Conservation (phyloP, 495 filamentous ascomycete genomes). For the Tuber borchii region DNA sequence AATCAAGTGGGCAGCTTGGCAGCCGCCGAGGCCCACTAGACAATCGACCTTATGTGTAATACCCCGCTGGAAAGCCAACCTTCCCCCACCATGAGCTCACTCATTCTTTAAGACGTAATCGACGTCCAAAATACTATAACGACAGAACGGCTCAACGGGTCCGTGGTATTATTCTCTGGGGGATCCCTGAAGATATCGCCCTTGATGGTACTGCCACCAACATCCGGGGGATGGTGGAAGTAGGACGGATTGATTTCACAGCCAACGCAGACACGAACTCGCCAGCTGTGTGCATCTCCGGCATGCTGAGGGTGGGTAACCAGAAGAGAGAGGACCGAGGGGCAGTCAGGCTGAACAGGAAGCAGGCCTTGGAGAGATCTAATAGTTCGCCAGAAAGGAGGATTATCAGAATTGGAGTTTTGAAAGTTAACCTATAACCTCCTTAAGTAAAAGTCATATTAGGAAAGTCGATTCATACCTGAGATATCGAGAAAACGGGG, state of each 20-base stretch:
- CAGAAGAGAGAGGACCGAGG: neutral
- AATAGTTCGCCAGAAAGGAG: neutral
- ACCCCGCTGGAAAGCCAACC: neutral
- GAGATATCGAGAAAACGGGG: neutral
- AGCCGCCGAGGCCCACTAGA: neutral
- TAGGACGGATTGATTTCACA: neutral
- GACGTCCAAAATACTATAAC: neutral
- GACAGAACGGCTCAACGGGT: neutral
- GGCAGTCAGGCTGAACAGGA: neutral
- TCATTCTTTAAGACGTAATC: neutral
- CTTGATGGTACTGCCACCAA: neutral
- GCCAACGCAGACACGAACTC: neutral
- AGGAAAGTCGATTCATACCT: neutral
- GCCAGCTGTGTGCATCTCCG: no score
- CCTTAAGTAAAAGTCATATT: neutral
- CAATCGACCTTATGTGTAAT: neutral
- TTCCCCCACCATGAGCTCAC: neutral
- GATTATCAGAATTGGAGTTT: neutral
- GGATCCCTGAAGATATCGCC: neutral
- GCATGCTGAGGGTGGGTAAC: neutral
- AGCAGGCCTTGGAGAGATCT: neutral
- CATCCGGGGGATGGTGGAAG: neutral
- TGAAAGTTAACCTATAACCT: neutral
- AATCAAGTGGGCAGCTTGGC: neutral
- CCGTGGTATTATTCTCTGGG: neutral